A percentile compares a stretch with the other conserved stretches of the same genome.
Evolutionary conservation across 2,329 filamentous ascomycete species (phyloP).

Genomic region (Hypomyces rosellus): DNA sequence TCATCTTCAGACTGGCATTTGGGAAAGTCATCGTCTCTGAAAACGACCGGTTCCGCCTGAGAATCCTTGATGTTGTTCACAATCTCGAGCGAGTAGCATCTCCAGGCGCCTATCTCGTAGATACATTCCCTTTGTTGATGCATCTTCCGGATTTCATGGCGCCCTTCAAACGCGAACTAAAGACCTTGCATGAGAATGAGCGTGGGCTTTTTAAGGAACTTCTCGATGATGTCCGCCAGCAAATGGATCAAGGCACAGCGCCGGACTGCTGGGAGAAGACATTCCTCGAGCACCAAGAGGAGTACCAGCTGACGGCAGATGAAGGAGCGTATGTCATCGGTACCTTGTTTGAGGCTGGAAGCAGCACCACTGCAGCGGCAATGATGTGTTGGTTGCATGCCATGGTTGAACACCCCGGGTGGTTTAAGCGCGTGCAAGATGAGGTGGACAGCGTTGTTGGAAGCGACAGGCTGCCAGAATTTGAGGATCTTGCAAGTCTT

Average conservation of each 20-base stretch:
- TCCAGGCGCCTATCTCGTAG: neutral
- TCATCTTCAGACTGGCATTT: neutral
- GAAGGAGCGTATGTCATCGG: constrained; percentile 1
- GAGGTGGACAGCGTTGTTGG: constrained; percentile 53
- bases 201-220: constrained; percentile 25
- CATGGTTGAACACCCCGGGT: constrained; percentile 47
- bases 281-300: constrained; percentile 23
- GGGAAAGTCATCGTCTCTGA: neutral
- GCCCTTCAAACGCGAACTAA: constrained; percentile 35
- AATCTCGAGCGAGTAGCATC: neutral
- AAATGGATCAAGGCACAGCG: constrained; percentile 36
- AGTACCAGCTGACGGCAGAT: neutral
- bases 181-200: neutral
- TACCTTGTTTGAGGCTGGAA: constrained; percentile 40
- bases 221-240: constrained; percentile 32
- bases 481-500: constrained; percentile 42
- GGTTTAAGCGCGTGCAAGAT: constrained; percentile 47
- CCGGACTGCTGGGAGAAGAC: constrained; percentile 46
- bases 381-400: constrained; percentile 47
- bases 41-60: neutral
- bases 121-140: neutral
- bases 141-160: constrained; percentile 37
- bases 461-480: constrained; percentile 41
- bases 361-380: constrained; percentile 43
- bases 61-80: neutral